Percentiles rank a stretch among this genome's conserved stretches.
Conservation (phyloP, 169 alveolate genomes). For the Plasmodium coatneyi region DNA sequence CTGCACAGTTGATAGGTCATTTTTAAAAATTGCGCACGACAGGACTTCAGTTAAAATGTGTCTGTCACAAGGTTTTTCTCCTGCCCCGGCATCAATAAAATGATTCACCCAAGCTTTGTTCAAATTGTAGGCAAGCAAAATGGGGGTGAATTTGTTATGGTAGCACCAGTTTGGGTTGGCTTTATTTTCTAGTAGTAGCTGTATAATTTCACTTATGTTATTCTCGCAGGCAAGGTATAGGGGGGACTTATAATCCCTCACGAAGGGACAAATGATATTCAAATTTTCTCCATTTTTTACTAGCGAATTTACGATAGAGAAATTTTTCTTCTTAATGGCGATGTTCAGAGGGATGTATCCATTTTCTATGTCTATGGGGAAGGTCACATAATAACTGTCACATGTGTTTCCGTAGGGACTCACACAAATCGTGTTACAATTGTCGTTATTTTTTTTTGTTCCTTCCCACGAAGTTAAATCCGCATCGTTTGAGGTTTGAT, state of each 20-base stretch:
- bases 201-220: slow-evolving; percentile 83
- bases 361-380: slow-evolving; percentile 75
- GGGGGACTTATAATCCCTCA: slow-evolving; percentile 89
- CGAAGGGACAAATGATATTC: slow-evolving; percentile 84
- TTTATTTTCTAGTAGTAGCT: slow-evolving; percentile 85
- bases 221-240: slow-evolving; percentile 90
- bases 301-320: slow-evolving; percentile 79
- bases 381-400: slow-evolving; percentile 65
- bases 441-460: slow-evolving; percentile 29
- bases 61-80: slow-evolving; percentile 81
- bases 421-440: slow-evolving; percentile 44
- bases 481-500: slow-evolving; percentile 12
- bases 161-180: slow-evolving; percentile 91
- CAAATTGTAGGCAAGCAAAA: slow-evolving; percentile 87
- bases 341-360: slow-evolving; percentile 79
- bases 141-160: slow-evolving; percentile 85
- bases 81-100: slow-evolving; percentile 90
- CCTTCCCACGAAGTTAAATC: slow-evolving; percentile 30
- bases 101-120: slow-evolving; percentile 86
- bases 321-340: slow-evolving; percentile 75
- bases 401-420: slow-evolving; percentile 75
- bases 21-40: slow-evolving; percentile 86
- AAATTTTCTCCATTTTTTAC: slow-evolving; percentile 83
- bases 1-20: slow-evolving; percentile 82
- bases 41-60: slow-evolving; percentile 85